phyloP scores from a whole-genome alignment of 2,329 filamentous ascomycete genomes.

The Pyrenochaeta sp. region DNA sequence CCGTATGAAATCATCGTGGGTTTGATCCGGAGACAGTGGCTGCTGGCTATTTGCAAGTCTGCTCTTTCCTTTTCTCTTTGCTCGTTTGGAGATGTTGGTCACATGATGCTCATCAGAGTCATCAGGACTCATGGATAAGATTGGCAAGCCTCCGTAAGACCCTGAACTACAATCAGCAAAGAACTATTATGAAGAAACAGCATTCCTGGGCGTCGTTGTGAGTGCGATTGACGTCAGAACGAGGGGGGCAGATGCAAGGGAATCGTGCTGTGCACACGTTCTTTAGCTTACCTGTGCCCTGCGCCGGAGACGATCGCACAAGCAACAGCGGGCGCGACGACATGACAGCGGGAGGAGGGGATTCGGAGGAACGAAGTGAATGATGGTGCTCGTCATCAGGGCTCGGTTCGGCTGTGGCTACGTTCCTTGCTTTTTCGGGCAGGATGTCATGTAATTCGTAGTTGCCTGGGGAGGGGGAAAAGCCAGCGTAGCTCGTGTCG shows the following conservation, averaged over 20 bases:
- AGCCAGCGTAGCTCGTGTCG: constrained; percentile 29
- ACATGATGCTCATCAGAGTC: constrained; percentile 48
- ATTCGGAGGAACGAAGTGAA: constrained; percentile 18
- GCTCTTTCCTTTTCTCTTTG: constrained; percentile 45
- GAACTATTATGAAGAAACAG: neutral
- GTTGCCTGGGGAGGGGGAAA: constrained; percentile 30
- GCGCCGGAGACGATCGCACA: constrained; percentile 66
- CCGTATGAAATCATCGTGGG: constrained; percentile 23
- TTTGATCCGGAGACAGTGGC: constrained; percentile 19
- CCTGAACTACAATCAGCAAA: constrained; percentile 41
- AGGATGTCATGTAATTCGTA: constrained; percentile 41
- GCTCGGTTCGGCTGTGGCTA: constrained; percentile 31
- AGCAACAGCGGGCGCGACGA: constrained; percentile 65
- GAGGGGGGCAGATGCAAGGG: constrained; percentile 3
- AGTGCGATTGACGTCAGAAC: constrained; percentile 7
- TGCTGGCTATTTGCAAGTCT: constrained; percentile 41
- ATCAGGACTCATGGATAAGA: constrained; percentile 51
- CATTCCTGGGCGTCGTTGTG: constrained; percentile 12
- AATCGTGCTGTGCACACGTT: constrained; percentile 12
- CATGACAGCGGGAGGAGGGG: constrained; percentile 23
- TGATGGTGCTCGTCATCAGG: constrained; percentile 40
- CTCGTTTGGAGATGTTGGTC: constrained; percentile 27
- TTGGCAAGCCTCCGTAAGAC: constrained; percentile 67
- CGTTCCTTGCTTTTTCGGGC: constrained; percentile 37
- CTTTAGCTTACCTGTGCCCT: constrained; percentile 57